Evolutionary conservation across 306 rosid genomes (phyloP).

Genomic region (Luffa acutangula): DNA sequence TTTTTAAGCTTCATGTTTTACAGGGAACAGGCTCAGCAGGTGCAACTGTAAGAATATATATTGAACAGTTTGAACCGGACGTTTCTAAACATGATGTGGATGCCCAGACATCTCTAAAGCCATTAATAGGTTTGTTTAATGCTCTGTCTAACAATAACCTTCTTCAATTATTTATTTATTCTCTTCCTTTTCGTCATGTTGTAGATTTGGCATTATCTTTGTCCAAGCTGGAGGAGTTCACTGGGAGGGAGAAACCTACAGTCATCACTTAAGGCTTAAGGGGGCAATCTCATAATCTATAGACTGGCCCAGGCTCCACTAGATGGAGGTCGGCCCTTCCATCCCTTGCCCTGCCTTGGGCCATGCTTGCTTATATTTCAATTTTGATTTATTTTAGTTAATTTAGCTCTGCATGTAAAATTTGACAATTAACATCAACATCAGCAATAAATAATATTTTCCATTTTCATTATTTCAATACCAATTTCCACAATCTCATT

Average conservation of each 20-base stretch:
- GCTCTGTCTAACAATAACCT: not conserved
- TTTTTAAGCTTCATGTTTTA: not conserved
- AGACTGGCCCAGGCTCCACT: conserved; percentile 9
- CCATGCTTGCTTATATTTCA: not conserved
- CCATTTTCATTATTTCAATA: not conserved
- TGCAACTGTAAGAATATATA: conserved; percentile 83
- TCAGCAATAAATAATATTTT: not conserved
- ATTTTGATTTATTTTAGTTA: not conserved
- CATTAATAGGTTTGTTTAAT: conserved; percentile 60
- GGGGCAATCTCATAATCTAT: conserved; percentile 12
- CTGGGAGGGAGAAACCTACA: conserved; percentile 91
- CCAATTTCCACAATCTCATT: not conserved
- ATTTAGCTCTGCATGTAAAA: not conserved
- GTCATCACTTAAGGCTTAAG: conserved; percentile 79
- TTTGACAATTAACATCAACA: not conserved
- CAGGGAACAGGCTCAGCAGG: conserved; percentile 99
- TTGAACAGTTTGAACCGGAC: conserved; percentile 83
- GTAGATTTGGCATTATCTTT: conserved; percentile 78
- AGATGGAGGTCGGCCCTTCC: conserved; percentile 13
- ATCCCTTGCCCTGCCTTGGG: not conserved
- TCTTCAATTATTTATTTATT: not conserved
- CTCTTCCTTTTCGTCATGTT: conserved; percentile 10
- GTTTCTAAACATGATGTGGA: conserved; percentile 65
- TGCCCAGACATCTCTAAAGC: conserved; percentile 82
- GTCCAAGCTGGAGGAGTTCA: conserved; percentile 82